These are phyloP conservation scores for Neurospora sp. DNA, from an alignment of 495 filamentous ascomycete genomes.

Conservation along the genomic window DNA sequence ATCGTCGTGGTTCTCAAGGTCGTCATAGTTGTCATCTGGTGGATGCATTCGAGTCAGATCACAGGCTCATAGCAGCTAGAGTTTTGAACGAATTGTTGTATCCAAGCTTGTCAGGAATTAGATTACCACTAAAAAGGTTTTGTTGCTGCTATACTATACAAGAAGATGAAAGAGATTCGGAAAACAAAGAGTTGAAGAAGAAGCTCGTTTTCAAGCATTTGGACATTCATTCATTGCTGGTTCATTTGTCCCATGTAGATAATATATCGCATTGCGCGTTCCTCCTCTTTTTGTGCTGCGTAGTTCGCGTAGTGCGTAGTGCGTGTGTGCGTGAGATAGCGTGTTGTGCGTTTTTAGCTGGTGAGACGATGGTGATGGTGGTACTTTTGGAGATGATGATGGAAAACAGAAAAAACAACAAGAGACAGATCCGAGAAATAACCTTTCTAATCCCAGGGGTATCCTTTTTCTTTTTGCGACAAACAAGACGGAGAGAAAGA, in stretches of 20 bases:
- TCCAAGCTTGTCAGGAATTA: not conserved
- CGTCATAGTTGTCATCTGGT: not conserved
- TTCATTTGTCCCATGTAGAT: not conserved
- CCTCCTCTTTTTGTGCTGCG: not conserved
- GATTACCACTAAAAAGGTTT: not conserved
- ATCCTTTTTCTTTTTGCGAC: not conserved
- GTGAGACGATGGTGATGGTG: not conserved
- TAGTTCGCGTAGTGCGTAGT: no score
- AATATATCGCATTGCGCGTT: not conserved
- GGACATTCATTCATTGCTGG: conserved; percentile 1
- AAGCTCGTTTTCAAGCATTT: not conserved
- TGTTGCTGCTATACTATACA: not conserved
- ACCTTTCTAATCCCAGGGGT: not conserved
- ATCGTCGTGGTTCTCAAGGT: not conserved
- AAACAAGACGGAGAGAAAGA: not conserved
- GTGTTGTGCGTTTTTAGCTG: not conserved
- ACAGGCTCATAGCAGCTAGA: no score
- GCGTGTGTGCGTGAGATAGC: not conserved
- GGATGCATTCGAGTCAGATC: not conserved
- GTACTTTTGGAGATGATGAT: not conserved
- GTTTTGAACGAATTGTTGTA: not conserved
- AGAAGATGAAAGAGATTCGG: not conserved
- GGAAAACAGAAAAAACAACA: not conserved
- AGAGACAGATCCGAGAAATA: not conserved
- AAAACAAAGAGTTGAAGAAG: not conserved